Base-by-base conservation (phyloP, 2,329 filamentous ascomycete genomes). In the Macrophomina phaseolina region DNA sequence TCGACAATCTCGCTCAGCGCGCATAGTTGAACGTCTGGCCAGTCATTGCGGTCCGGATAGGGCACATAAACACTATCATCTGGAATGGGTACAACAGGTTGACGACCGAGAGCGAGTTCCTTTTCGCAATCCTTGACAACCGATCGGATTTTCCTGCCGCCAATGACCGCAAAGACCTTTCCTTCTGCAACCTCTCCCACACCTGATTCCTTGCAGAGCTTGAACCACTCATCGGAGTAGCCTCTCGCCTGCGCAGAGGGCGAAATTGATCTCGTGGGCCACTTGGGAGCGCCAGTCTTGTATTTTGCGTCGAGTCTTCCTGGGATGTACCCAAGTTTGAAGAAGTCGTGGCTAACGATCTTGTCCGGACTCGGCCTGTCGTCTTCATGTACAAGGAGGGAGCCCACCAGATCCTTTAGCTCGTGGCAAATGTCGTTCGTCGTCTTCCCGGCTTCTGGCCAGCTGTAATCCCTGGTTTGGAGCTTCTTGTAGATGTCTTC, bases 261-360 rank as follows among this genome's bases (percentile, higher is more conserved):
- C 14, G 64, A 38, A 9, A 66, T 18, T 23, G 56, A 32, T 53
- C 78, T 75, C 32, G 83, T 77, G 3, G 80, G 73, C 82, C 83
- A 86, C 48, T 77, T 78, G 3, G 84, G 84, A 28, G 81, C 76
- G 55, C 78, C 77, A 28, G 78, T 80, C 51, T 81, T 79, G 66
- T 82, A 84, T 6, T 74, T 75, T 6, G 76, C 76, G 16, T 83
- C 82, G 38, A 86, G 80, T 23, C 79, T 76, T 9, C 80, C 70
- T 2, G 92, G 92, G 77, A 94, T 88, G 77, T 90, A 93, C 14
- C 91, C 91, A 36, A 89, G 85, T 63, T 86, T 87, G 82, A 95
- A 95, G 78, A 94, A 95, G 5, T 88, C 83, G 74, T 95, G 92
- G 70, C 91, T 87, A 48, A 94, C 89, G 72, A 95, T 94, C 56